Base-by-base conservation (phyloP, 495 filamentous ascomycete genomes). In the Trichoderma asperelloides region DNA sequence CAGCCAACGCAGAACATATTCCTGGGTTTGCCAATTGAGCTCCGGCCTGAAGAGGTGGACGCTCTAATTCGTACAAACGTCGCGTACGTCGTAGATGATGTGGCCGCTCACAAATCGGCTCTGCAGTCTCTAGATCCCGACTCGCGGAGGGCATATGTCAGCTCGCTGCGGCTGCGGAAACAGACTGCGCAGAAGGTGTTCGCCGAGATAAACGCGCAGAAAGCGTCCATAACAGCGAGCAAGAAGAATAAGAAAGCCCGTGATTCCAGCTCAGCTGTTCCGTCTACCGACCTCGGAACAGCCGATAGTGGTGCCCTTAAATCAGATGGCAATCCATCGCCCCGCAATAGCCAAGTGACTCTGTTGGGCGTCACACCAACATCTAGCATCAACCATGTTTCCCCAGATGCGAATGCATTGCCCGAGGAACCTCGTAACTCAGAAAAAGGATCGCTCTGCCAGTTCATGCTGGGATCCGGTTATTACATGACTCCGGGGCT, bases 1-100 rank as follows among this genome's bases (percentile, higher is more conserved):
- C 86, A 89, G 51, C 92, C 94, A 7, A 91, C 94, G 71, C 95
- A 98, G 76, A 98, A 97, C 80, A 83, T 97, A 64, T 97, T 98
- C 74, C 83, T 93, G 67, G 91, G 95, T 23, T 76, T 98, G 43
- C 95, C 95, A 1, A 72, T 97, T 45, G 88, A 97, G 78, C 79
- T 98, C 49, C 91, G 94, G 84, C 88, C 91, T 0, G 95, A 98
- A 75, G 95, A 98, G 79, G 93, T 88, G 3, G 84, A 86, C 66
- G 74, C 96, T 66, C 84, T 98, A 40, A 87, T 96, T 68, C 91
- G 96, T 70, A 89, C 88, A 71, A 87, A 85, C 71, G 84, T 87
- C 71, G 93, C 84, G 67, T 92, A 89, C 77, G 84, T 96, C 68
- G 88, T 89, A 71, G 88, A 96, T 74, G 92, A 96, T 76, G 78